Evolutionary conservation across 371 early-diverging fungal species (phyloP), one percentile per base, ranked within the genome.

Genomic region (Apophysomyces ossiformis): DNA sequence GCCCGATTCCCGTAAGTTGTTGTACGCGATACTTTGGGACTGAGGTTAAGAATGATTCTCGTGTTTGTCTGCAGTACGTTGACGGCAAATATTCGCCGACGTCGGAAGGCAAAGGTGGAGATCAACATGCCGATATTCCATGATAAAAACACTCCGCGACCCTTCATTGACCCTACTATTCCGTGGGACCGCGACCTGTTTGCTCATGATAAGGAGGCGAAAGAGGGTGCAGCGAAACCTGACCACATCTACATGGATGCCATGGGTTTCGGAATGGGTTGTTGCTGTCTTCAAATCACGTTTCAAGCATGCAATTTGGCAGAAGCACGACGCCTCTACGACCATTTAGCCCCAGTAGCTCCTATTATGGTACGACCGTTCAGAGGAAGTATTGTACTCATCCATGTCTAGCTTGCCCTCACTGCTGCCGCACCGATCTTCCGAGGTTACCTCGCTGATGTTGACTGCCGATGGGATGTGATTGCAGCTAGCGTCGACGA

Each of bases 181-280:
- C 91, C 92, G 2, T 84, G 82, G 71, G 82, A 83, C 59, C 84
- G 84, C 39, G 70, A 86, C 39, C 61, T 85, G 12, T 88, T 85
- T 61, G 79, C 84, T 21, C 87, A 87, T 67, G 89, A 89, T 61
- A 84, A 82, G 64, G 89, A 89, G 64, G 89, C 89, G 9, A 83
- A 84, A 45, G 70, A 82, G 37, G 88, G 93, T 2, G 93, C 93
- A 18, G 98, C 99, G 5, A 78, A 85, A 32, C 89, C 90, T 0
- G 93, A 97, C 72, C 96, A 96, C 78, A 95, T 99, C 54, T 96
- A 99, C 74, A 95, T 99, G 93, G 99, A 99, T 77, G 92, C 95
- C 16, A 99, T 99, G 99, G 95, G 96, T 47, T 99, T 99, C 86
- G 99, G 99, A 37, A 99, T 99, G 99, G 99, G 99, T 58, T 98